Base-by-base conservation (phyloP, 192 early-diverging fungal genomes). In the Podila clonocystis region DNA sequence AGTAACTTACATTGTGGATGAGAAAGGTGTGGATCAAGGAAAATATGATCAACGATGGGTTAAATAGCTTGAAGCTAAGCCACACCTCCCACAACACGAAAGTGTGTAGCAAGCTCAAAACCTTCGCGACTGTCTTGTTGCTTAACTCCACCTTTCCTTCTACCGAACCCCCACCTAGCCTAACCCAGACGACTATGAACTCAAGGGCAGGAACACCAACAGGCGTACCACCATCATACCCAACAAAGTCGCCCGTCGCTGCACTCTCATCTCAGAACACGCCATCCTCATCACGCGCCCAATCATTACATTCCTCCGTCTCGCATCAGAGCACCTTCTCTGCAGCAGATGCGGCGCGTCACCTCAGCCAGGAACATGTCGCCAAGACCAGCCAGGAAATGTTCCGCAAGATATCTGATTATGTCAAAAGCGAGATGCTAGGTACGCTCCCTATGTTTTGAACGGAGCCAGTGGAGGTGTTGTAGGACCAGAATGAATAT, bases 361-460 rank as follows among this genome's bases (percentile, higher is more conserved):
- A 78, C 50, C 49, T 78, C 24, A 65, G 78, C 33, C 71, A 82
- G 13, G 71, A 78, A 58, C 74, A 85, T 71, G 74, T 85, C 9
- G 65, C 74, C n/a, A 76, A 75, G 66, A 60, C 80, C 3, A 85
- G 78, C n/a, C 74, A 77, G 45, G 74, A 85, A 17, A 85, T 85
- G 84, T 85, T 85, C 63, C 57, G 59, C 7, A 85, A 82, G 50
- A 65, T 85, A 22, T 67, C 78, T 11, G 78, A 85, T 24, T 85
- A 85, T 58, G 63, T 85, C 60, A 82, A 69, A 58, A 72, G 62
- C 58, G 84, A 85, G 50, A 74, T 85, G 64, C 50, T 82, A 49
- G 71, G 84, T 85, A 70, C 41, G 22, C 28, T 24, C 3, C 2
- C 19, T 20, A 5, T n/a, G 24, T 55, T n/a, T n/a, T 55, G 19